These are phyloP conservation scores for Chaetothyriales sp. DNA, from an alignment of 2,329 filamentous ascomycete genomes.

Conservation along the genomic window DNA sequence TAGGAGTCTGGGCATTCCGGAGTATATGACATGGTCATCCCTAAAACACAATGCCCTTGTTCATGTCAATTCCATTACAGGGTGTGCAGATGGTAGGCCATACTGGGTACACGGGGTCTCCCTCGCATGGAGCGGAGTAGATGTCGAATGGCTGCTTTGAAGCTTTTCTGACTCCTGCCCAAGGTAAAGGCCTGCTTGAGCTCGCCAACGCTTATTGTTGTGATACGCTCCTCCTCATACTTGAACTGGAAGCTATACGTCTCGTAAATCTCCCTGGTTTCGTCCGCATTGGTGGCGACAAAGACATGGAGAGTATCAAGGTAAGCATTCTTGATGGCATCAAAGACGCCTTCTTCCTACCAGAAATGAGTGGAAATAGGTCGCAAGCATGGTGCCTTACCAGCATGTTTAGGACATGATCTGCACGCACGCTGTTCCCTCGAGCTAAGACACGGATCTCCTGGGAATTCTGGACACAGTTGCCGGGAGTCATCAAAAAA, in stretches of 20 bases:
- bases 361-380: slow-evolving; percentile 15
- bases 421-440: slow-evolving; percentile 26
- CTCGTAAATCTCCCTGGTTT: slow-evolving; percentile 30
- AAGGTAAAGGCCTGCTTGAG: slow-evolving; percentile 21
- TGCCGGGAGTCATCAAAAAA: slow-evolving; percentile 1
- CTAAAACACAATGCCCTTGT: slow-evolving; percentile 18
- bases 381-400: slow-evolving; percentile 20
- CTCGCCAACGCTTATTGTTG: slow-evolving; percentile 19
- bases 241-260: slow-evolving; percentile 36
- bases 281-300: slow-evolving; percentile 27
- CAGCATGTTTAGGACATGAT: slow-evolving; percentile 33
- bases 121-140: slow-evolving; percentile 25
- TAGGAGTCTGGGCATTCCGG: slow-evolving; percentile 26
- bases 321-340: slow-evolving; percentile 28
- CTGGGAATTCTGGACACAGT: slow-evolving; percentile 9
- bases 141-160: slow-evolving; percentile 30
- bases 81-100: slow-evolving; percentile 3
- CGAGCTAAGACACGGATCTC: slow-evolving; percentile 28
- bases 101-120: slow-evolving; percentile 31
- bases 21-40: slow-evolving; percentile 32
- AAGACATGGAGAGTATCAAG: slow-evolving; percentile 34
- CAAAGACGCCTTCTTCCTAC: slow-evolving; percentile 36
- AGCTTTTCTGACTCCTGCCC: slow-evolving; percentile 24
- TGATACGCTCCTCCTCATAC: slow-evolving; percentile 24
- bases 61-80: slow-evolving; percentile 16